phyloP scores from a whole-genome alignment of 257 asterid species.

The Solanum clarkiae region DNA sequence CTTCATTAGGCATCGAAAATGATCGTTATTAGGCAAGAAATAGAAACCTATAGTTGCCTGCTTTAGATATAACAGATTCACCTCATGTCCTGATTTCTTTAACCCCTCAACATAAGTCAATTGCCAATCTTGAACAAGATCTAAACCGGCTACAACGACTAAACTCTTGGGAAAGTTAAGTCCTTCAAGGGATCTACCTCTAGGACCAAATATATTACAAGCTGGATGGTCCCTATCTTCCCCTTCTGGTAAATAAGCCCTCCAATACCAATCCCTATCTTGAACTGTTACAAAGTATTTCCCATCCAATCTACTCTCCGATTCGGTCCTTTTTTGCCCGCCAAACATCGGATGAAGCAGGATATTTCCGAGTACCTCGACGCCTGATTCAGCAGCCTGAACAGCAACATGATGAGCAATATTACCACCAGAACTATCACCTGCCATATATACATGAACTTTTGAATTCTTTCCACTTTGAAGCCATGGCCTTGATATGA shows the following conservation, averaged over 20 bases:
- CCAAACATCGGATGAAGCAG: slow-evolving; percentile 74
- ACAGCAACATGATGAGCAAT: slow-evolving; percentile 77
- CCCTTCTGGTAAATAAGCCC: slow-evolving; percentile 69
- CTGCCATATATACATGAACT: slow-evolving; percentile 51
- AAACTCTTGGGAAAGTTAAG: slow-evolving; percentile 46
- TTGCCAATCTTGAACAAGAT: slow-evolving; percentile 81
- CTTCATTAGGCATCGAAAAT: slow-evolving; percentile 53
- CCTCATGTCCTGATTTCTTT: slow-evolving; percentile 29
- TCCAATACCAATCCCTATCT: slow-evolving; percentile 88
- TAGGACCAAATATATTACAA: slow-evolving; percentile 63
- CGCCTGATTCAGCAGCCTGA: slow-evolving; percentile 42
- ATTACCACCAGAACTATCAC: slow-evolving; percentile 87
- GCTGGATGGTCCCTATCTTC: slow-evolving; percentile 85
- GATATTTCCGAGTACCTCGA: slow-evolving; percentile 52
- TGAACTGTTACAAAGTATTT: slow-evolving; percentile 57
- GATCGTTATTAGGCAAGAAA: slow-evolving; percentile 75
- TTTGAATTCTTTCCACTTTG: slow-evolving; percentile 36
- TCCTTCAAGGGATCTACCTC: slow-evolving; percentile 29
- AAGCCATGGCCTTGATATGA: slow-evolving; percentile 49
- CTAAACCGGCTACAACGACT: slow-evolving; percentile 79
- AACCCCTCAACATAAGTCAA: slow-evolving; percentile 57
- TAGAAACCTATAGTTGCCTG: slow-evolving; percentile 82
- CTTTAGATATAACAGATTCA: slow-evolving; percentile 44
- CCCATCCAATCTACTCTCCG: slow-evolving; percentile 58
- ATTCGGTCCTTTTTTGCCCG: slow-evolving; percentile 56